Percentiles rank a stretch among this genome's conserved stretches.
Conservation (phyloP, 495 filamentous ascomycete genomes). For the Annulohypoxylon maeteangense region DNA sequence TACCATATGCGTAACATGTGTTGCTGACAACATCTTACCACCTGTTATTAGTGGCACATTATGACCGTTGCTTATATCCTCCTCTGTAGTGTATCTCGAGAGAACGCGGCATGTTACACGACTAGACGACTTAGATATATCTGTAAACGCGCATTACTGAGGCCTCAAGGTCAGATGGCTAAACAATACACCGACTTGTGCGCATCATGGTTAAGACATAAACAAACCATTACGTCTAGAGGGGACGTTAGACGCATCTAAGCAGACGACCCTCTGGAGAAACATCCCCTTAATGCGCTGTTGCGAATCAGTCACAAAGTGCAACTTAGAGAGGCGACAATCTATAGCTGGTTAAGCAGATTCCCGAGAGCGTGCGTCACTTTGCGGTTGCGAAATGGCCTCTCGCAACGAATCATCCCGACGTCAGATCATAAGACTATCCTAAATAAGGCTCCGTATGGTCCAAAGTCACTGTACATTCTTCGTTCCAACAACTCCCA, state of each 20-base stretch:
- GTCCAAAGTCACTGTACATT: slow-evolving; percentile 39
- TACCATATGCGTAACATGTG: slow-evolving; percentile 16
- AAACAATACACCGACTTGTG: slow-evolving; percentile 28
- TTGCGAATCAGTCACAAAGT: slow-evolving; percentile 31
- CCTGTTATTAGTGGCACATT: not conserved
- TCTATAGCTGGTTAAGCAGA: slow-evolving; percentile 31
- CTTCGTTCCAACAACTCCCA: slow-evolving; percentile 39
- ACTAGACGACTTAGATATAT: slow-evolving; percentile 21
- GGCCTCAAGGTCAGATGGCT: slow-evolving; percentile 8
- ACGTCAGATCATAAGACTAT: slow-evolving; percentile 41
- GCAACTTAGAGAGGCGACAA: slow-evolving; percentile 26
- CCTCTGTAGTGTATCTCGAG: slow-evolving; percentile 5
- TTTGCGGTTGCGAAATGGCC: slow-evolving; percentile 25
- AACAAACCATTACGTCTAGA: slow-evolving; percentile 18
- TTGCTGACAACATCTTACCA: slow-evolving; percentile 15
- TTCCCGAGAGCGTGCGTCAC: slow-evolving; percentile 38
- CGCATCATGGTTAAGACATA: slow-evolving; percentile 34
- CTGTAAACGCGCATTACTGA: slow-evolving; percentile 5
- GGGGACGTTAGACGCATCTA: slow-evolving; percentile 13
- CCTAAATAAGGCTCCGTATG: slow-evolving; percentile 28
- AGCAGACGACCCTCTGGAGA: slow-evolving; percentile 13
- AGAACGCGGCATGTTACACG: slow-evolving; percentile 28
- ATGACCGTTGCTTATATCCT: slow-evolving; percentile 3
- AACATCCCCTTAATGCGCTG: slow-evolving; percentile 18
- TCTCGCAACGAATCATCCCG: slow-evolving; percentile 28